Evolutionary conservation across 1,139 yeast genomes (phyloP).

Genomic region (Diutina ranongensis): DNA sequence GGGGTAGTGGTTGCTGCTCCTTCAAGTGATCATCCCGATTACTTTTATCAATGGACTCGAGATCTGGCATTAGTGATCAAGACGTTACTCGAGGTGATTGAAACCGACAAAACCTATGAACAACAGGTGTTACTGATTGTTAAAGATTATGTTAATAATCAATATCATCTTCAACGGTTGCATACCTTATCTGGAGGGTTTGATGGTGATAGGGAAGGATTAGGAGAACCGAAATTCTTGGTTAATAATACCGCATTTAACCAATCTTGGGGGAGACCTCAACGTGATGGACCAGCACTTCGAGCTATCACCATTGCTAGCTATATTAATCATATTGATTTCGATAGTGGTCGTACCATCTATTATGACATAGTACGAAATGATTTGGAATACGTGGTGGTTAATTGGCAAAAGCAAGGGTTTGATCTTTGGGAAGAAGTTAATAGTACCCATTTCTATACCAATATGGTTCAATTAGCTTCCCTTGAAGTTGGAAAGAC

Average conservation of each 20-base stretch:
- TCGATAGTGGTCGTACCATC: slow-evolving; percentile 19
- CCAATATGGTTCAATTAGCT: slow-evolving; percentile 60
- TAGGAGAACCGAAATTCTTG: slow-evolving; percentile 86
- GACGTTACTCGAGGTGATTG: slow-evolving; percentile 45
- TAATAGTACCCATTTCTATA: slow-evolving; percentile 63
- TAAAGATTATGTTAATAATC: slow-evolving; percentile 51
- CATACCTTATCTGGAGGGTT: slow-evolving; percentile 62
- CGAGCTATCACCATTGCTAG: slow-evolving; percentile 55
- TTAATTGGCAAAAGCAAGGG: slow-evolving; percentile 53
- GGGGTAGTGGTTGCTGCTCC: slow-evolving; percentile 87
- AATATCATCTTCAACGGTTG: slow-evolving; percentile 48
- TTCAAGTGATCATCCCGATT: slow-evolving; percentile 55
- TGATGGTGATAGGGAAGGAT: slow-evolving; percentile 34
- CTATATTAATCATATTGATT: slow-evolving; percentile 33
- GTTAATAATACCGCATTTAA: slow-evolving; percentile 52
- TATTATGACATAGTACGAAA: slow-evolving; percentile 48
- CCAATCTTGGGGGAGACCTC: slow-evolving; percentile 88
- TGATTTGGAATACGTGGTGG: slow-evolving; percentile 55
- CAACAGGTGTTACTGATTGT: slow-evolving; percentile 17
- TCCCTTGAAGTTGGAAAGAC: slow-evolving; percentile 51
- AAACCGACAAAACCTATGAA: slow-evolving; percentile 19
- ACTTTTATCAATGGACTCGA: slow-evolving; percentile 83
- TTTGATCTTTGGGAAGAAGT: slow-evolving; percentile 96
- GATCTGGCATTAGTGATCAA: slow-evolving; percentile 79
- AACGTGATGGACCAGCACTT: slow-evolving; percentile 88